These are phyloP conservation scores for Teratosphaeria nubilosa DNA, from an alignment of 2,329 filamentous ascomycete genomes.

Conservation along the genomic window DNA sequence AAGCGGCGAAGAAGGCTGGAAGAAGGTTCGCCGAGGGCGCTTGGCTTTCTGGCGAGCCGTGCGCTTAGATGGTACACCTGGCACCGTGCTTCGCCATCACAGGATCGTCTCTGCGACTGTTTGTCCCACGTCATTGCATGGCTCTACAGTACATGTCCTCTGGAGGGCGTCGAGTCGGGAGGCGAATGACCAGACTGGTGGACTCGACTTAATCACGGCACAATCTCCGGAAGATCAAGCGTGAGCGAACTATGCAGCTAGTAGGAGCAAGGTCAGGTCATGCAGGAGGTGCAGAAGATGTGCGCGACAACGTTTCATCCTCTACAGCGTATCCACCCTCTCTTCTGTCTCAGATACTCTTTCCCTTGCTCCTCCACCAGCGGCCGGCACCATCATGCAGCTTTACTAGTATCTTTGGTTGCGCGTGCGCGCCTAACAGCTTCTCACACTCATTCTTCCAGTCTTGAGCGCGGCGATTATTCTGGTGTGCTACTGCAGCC, in stretches of 20 bases:
- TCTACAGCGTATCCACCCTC: not conserved
- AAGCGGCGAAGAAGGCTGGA: not conserved
- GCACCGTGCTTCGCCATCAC: not conserved
- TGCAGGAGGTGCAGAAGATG: not conserved
- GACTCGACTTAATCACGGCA: not conserved
- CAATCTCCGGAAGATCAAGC: slow-evolving; percentile 1
- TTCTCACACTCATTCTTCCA: not conserved
- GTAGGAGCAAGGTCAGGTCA: not conserved
- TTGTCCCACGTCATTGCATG: not conserved
- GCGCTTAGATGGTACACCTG: not conserved
- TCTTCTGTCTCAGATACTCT: not conserved
- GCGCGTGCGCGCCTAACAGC: not conserved
- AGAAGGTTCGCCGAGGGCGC: not conserved
- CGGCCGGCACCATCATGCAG: not conserved
- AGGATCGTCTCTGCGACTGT: not conserved
- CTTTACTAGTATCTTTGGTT: not conserved
- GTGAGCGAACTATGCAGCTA: slow-evolving; percentile 1
- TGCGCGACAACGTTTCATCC: not conserved
- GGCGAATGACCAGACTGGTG: not conserved
- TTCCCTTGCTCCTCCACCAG: not conserved
- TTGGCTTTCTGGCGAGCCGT: not conserved
- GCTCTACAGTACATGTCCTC: not conserved
- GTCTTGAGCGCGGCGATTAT: not conserved
- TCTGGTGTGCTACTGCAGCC: not conserved
- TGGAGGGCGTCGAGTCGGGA: not conserved